A percentile compares a stretch with the other conserved stretches of the same genome.
Evolutionary conservation across 169 alveolate genomes (phyloP).

Genomic region (Plasmodium cynomolgi): DNA sequence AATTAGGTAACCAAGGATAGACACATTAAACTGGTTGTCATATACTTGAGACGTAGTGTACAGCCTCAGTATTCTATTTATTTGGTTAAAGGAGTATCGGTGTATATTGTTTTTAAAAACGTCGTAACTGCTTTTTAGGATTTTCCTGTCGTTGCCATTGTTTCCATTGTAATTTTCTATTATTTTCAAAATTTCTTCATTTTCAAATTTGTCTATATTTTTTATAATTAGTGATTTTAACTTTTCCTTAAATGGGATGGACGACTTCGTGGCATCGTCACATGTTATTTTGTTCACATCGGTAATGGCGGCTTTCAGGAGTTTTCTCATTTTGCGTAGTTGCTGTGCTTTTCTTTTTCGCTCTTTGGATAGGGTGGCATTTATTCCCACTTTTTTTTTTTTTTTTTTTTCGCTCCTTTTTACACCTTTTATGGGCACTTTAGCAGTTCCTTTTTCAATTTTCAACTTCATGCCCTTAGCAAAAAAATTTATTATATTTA

Average conservation of each 20-base stretch:
- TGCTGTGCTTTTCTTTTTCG: background rate
- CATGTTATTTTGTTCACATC: constrained; percentile 43
- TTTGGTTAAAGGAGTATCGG: constrained; percentile 73
- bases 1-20: constrained; percentile 60
- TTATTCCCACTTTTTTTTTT: background rate
- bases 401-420: background rate
- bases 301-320: constrained; percentile 52
- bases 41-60: constrained; percentile 47
- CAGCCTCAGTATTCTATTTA: constrained; percentile 45
- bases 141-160: constrained; percentile 41
- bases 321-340: constrained; percentile 52
- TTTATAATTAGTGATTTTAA: constrained; percentile 63
- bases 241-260: constrained; percentile 28
- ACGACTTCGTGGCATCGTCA: background rate
- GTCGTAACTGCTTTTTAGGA: constrained; percentile 61
- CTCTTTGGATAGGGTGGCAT: background rate
- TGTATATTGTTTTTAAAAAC: constrained; percentile 66
- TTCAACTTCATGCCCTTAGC: background rate
- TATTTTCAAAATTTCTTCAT: constrained; percentile 71
- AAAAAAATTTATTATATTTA: background rate
- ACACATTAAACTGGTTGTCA: constrained; percentile 51
- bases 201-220: constrained; percentile 69
- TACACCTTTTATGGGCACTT: background rate
- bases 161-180: constrained; percentile 68
- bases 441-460: background rate